phyloP scores from a whole-genome alignment of 805 yeast species.

The Pichia heedii region DNA sequence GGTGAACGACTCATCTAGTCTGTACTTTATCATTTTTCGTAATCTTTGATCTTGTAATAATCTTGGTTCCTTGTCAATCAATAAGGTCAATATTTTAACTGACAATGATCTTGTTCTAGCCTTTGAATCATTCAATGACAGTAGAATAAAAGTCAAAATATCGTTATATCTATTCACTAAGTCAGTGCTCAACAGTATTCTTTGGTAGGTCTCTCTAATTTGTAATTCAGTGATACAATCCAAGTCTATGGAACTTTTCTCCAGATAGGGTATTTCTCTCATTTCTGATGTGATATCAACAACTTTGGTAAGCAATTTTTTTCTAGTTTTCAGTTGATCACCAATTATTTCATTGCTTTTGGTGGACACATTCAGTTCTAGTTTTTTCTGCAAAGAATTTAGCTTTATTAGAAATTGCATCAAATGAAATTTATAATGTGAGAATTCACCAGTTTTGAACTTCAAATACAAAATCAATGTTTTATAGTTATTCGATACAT shows the following conservation, averaged over 20 bases:
- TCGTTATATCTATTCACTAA: constrained; percentile 38
- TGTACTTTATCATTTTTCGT: constrained; percentile 40
- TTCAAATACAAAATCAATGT: background rate
- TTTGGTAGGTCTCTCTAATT: constrained; percentile 13
- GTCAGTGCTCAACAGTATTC: constrained; percentile 24
- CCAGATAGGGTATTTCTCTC: background rate
- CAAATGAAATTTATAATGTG: background rate
- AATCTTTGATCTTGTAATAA: constrained; percentile 43
- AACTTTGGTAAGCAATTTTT: background rate
- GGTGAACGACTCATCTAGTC: constrained; percentile 54
- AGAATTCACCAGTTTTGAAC: background rate
- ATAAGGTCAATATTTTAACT: constrained; percentile 47
- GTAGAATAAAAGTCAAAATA: constrained; percentile 41
- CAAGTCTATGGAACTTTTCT: background rate
- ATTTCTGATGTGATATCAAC: background rate
- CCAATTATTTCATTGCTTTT: background rate
- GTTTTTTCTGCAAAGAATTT: background rate
- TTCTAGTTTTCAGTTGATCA: background rate
- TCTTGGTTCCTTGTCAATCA: constrained; percentile 44
- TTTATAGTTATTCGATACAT: background rate
- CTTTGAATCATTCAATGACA: constrained; percentile 39
- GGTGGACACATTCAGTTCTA: background rate
- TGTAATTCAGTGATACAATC: background rate
- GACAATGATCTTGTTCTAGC: constrained; percentile 54
- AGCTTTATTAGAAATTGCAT: background rate